Evolutionary conservation across 139 green algal species (phyloP).

Genomic region (Parachlorella kessleri): DNA sequence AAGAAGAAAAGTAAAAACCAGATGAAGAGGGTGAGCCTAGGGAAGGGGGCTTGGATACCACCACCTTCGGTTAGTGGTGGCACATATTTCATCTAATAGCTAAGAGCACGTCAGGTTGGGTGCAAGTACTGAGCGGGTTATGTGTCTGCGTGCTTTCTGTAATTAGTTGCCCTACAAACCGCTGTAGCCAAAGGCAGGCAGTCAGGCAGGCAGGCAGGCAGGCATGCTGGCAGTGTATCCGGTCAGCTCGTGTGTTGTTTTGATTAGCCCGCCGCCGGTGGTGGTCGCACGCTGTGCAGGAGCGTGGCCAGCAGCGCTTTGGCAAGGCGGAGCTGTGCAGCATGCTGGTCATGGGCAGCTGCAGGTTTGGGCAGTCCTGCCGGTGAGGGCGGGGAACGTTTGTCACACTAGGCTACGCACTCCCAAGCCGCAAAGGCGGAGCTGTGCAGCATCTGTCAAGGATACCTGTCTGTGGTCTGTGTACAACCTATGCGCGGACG

Average conservation of each 20-base stretch:
- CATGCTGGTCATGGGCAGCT: constrained; percentile 44
- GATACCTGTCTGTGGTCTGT: no score
- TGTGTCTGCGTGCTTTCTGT: background rate
- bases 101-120: background rate
- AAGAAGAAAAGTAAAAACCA: constrained; percentile 18
- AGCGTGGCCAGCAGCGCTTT: constrained; percentile 26
- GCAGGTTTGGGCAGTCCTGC: constrained; percentile 64
- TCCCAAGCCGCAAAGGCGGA: no score
- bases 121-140: background rate
- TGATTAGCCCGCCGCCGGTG: background rate
- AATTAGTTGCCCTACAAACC: background rate
- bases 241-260: no score
- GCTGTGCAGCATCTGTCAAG: no score
- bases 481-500: no score
- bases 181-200: background rate
- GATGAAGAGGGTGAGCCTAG: no score
- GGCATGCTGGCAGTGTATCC: no score
- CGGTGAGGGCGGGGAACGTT: no score
- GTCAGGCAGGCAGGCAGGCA: background rate
- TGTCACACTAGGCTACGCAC: no score
- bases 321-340: constrained; percentile 45
- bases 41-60: no score
- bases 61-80: no score
- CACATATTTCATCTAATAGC: no score
- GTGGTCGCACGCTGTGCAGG: constrained; percentile 11